Evolutionary conservation across 192 early-diverging fungal species (phyloP), one percentile per base, ranked within the genome.

Genomic region (Dissophora globulifera): DNA sequence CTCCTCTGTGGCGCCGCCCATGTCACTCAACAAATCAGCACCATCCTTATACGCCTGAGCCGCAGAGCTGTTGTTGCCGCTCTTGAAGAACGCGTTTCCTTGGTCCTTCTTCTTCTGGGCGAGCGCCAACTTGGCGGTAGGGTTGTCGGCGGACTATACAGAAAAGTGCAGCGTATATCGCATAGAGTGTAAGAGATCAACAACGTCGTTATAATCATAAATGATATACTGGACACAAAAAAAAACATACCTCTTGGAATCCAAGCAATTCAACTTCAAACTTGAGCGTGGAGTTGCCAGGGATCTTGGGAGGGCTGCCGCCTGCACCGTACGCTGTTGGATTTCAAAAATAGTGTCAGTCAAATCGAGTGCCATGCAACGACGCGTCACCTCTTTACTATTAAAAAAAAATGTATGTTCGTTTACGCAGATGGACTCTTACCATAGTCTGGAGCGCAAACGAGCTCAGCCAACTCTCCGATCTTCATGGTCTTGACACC

Each of bases 401-500:
- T n/a, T n/a, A n/a, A n/a, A n/a, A n/a, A n/a, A n/a, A n/a, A n/a
- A n/a, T n/a, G n/a, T n/a, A n/a, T n/a, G n/a, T n/a, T n/a, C n/a
- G n/a, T n/a, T n/a, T n/a, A n/a, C n/a, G n/a, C n/a, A n/a, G n/a
- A n/a, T n/a, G 33, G 6, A 6, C 41, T 42, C 20, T 27, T 69
- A 82, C 81, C 81, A 31, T 80, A 83, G 29, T 78, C 71, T 40
- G 78, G 65, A 19, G 78, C 54, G 30, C 71, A 69, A 13, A 78
- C 63, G 11, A 78, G 52, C 30, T 83, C 81, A 20, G 58, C 66
- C 29, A 61, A 56, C 47, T 83, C 81, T 25, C 81, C 81, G 33
- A 83, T 70, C 52, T 69, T 67, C 81, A 83, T 83, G 35, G 78
- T 80, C 5, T 58, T 64, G 41, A 83, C 60, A 58, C 59, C 68